These are phyloP conservation scores for Trypanosoma brucei DNA, from an alignment of 208 protist species.

Conservation along the genomic window DNA sequence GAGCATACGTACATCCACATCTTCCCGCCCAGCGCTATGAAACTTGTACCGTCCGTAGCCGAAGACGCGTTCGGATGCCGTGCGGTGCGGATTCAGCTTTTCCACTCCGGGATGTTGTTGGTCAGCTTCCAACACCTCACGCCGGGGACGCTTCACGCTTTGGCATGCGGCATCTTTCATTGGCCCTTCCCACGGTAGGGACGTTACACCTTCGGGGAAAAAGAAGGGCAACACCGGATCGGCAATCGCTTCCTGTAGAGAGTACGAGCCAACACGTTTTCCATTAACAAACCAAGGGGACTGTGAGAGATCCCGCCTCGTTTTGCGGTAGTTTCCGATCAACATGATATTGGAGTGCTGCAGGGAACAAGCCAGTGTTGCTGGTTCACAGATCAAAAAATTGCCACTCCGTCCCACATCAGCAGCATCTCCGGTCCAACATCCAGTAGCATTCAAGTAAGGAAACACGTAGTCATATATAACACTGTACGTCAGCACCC, in stretches of 20 bases:
- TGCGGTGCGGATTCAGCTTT: slow-evolving; percentile 14
- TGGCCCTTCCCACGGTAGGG: slow-evolving; percentile 4
- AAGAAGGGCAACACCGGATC: slow-evolving; percentile 74
- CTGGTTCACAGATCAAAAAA: slow-evolving; percentile 22
- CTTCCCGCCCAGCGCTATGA: slow-evolving; percentile 91
- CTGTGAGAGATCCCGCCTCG: slow-evolving; percentile 81
- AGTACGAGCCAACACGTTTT: slow-evolving; percentile 71
- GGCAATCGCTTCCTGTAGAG: slow-evolving; percentile 82
- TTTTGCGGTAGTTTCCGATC: slow-evolving; percentile 82
- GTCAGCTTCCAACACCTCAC: slow-evolving; percentile 9
- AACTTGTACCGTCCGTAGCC: slow-evolving; percentile 88
- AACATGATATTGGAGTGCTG: slow-evolving; percentile 78
- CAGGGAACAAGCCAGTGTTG: slow-evolving; percentile 38
- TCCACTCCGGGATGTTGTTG: slow-evolving; percentile 3
- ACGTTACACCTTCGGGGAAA: slow-evolving; percentile 65
- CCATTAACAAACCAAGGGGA: slow-evolving; percentile 84
- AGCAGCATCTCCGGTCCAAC: slow-evolving; percentile 3
- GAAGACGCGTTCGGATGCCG: slow-evolving; percentile 47
- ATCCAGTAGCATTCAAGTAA: slow-evolving; percentile 41
- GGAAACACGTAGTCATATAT: slow-evolving; percentile 76
- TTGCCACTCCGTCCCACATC: neutral
- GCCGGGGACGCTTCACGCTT: slow-evolving; percentile 19
- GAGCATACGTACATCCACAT: slow-evolving; percentile 95
- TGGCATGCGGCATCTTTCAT: neutral
- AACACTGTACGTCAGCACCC: slow-evolving; percentile 64